phyloP scores from a whole-genome alignment of 805 yeast species.

The Candida fluviatilis region DNA sequence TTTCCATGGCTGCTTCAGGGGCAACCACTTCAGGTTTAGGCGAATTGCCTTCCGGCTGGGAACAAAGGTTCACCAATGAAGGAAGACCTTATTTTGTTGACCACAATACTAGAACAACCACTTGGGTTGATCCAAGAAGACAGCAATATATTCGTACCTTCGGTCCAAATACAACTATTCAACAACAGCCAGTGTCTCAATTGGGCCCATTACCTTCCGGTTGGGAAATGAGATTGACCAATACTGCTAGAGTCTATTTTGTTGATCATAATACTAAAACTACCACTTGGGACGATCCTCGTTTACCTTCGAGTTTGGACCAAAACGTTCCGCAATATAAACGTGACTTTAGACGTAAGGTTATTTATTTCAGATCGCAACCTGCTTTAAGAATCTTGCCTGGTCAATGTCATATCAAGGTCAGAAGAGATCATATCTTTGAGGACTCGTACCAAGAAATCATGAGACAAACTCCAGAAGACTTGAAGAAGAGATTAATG shows the following conservation, averaged over 20 bases:
- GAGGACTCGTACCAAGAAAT: slow-evolving; percentile 98
- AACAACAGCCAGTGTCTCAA: slow-evolving; percentile 96
- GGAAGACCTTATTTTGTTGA: slow-evolving; percentile 98
- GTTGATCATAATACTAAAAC: slow-evolving; percentile 99
- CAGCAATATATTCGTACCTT: slow-evolving; percentile 96
- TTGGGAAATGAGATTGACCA: slow-evolving; percentile 99
- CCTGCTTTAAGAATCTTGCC: slow-evolving; percentile 96
- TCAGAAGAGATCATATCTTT: slow-evolving; percentile 91
- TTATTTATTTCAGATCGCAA: slow-evolving; percentile 95
- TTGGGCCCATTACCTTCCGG: slow-evolving; percentile 98
- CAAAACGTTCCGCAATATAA: slow-evolving; percentile 99
- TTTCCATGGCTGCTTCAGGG: slow-evolving; percentile 68
- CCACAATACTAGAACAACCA: slow-evolving; percentile 98
- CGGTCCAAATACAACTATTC: slow-evolving; percentile 87
- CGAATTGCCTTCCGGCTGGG: slow-evolving; percentile 98
- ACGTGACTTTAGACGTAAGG: slow-evolving; percentile 97
- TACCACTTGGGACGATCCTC: slow-evolving; percentile 99
- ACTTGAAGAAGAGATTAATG: slow-evolving; percentile 94
- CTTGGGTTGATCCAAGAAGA: slow-evolving; percentile 99
- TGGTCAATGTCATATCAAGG: slow-evolving; percentile 98
- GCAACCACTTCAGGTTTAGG: slow-evolving; percentile 95
- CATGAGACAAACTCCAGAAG: slow-evolving; percentile 99
- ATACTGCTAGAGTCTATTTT: slow-evolving; percentile 96
- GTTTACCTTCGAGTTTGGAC: slow-evolving; percentile 94
- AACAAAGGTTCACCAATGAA: slow-evolving; percentile 95